These are phyloP conservation scores for Sarcodon aspratus DNA, from an alignment of 768 basidiomycete genomes.

Conservation along the genomic window DNA sequence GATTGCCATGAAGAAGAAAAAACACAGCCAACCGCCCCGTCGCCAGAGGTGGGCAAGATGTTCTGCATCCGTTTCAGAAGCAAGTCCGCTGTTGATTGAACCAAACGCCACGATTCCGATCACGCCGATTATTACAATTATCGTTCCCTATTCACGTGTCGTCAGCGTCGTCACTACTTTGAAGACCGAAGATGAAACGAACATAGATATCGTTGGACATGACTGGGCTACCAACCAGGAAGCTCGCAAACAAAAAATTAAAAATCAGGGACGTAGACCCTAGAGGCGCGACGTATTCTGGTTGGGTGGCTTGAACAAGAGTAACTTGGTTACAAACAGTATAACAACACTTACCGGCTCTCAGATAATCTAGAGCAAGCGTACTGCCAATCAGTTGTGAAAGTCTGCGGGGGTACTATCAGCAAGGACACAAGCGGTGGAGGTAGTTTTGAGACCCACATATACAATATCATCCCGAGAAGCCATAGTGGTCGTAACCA, in stretches of 20 bases:
- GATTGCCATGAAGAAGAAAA: slow-evolving; percentile 71
- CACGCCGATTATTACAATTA: slow-evolving; percentile 74
- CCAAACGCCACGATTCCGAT: slow-evolving; percentile 85
- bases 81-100: slow-evolving; percentile 72
- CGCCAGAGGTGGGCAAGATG: slow-evolving; percentile 82
- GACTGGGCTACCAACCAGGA: slow-evolving; percentile 78
- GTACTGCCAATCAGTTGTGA: slow-evolving; percentile 85
- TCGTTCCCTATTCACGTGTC: slow-evolving; percentile 46
- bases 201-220: slow-evolving; percentile 78
- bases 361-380: slow-evolving; percentile 78
- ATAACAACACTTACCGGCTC: slow-evolving; percentile 44
- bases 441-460: slow-evolving; percentile 33
- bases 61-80: slow-evolving; percentile 56
- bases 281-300: slow-evolving; percentile 93
- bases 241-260: slow-evolving; percentile 91
- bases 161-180: not conserved
- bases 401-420: slow-evolving; percentile 30
- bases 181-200: slow-evolving; percentile 13
- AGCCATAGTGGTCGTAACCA: slow-evolving; percentile 85
- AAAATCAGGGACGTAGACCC: slow-evolving; percentile 91
- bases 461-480: slow-evolving; percentile 88
- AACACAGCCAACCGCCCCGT: slow-evolving; percentile 81
- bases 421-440: not conserved
- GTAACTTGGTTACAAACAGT: not conserved
- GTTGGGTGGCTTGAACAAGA: not conserved